A percentile compares a stretch with the other conserved stretches of the same genome.
phyloP scores from a whole-genome alignment of 2,329 filamentous ascomycete species.

The Cephalotrichum gorgonifer region DNA sequence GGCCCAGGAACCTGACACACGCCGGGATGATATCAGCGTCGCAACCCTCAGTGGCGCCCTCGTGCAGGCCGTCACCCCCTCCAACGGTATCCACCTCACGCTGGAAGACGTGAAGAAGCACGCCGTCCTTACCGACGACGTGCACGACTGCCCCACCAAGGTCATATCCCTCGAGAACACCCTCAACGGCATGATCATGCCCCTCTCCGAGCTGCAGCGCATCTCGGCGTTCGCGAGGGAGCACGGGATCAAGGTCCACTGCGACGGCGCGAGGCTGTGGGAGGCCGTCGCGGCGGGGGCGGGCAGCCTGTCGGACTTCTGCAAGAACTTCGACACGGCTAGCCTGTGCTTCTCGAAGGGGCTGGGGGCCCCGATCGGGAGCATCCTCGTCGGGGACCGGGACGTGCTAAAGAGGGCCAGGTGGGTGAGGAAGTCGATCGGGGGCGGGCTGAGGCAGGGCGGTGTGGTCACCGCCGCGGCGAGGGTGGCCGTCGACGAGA shows the following conservation, averaged over 20 bases:
- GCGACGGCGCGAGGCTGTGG: constrained; percentile 75
- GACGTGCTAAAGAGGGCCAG: constrained; percentile 26
- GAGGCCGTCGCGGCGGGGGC: constrained; percentile 66
- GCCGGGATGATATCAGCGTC: constrained; percentile 37
- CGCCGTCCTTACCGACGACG: constrained; percentile 54
- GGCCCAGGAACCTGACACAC: neutral
- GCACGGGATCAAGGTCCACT: constrained; percentile 58
- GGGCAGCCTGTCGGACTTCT: constrained; percentile 56
- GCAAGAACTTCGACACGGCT: constrained; percentile 60
- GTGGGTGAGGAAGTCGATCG: constrained; percentile 55
- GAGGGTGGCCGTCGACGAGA: constrained; percentile 50
- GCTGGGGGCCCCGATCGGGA: constrained; percentile 70
- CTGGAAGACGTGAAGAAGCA: constrained; percentile 64
- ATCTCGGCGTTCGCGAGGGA: constrained; percentile 61
- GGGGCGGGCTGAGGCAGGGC: constrained; percentile 63
- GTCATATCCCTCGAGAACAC: constrained; percentile 84
- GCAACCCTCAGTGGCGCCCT: constrained; percentile 30
- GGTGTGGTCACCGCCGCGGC: constrained; percentile 65
- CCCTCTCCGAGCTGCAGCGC: constrained; percentile 56
- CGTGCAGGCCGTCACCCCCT: constrained; percentile 44
- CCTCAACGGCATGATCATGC: constrained; percentile 68
- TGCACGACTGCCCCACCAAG: constrained; percentile 70
- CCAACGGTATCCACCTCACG: constrained; percentile 64
- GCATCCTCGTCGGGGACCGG: constrained; percentile 51
- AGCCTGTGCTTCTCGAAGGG: constrained; percentile 76